Conservation (phyloP, 2,329 filamentous ascomycete species). For the Diaporthe vexans region DNA sequence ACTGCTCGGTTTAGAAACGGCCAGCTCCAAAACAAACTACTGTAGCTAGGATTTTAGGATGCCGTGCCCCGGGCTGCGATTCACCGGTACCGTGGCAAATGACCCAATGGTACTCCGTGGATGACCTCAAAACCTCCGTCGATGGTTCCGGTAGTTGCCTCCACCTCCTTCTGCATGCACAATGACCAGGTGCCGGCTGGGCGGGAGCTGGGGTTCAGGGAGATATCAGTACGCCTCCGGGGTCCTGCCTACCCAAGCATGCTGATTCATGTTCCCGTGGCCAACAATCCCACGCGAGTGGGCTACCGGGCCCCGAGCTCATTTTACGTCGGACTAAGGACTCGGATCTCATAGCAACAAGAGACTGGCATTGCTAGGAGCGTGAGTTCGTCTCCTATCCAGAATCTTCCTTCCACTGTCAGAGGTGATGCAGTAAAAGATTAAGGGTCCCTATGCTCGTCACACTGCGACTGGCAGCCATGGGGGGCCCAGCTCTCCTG, state of each 20-base stretch:
- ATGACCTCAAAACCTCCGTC: constrained; percentile 5
- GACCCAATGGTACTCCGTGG: constrained; percentile 6
- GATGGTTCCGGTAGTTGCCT: constrained; percentile 25
- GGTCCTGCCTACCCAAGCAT: constrained; percentile 3
- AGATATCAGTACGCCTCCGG: constrained; percentile 4
- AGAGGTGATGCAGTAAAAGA: constrained; percentile 26
- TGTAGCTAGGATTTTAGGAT: constrained; percentile 19
- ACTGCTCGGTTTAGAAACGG: constrained; percentile 4
- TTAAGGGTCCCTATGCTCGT: constrained; percentile 17
- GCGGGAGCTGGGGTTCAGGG: constrained; percentile 17
- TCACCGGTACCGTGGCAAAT: constrained; percentile 12
- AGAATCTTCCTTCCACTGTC: not conserved
- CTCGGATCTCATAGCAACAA: constrained; percentile 17
- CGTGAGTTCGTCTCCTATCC: constrained; percentile 6
- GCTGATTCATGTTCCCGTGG: no score
- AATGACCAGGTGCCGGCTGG: constrained; percentile 24
- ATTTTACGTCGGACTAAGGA: constrained; percentile 32
- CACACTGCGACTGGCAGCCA: constrained; percentile 18
- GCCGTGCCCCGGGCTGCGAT: constrained; percentile 13
- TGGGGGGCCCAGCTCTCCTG: constrained; percentile 2
- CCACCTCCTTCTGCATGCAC: constrained; percentile 30
- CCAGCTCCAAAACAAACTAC: constrained; percentile 35
- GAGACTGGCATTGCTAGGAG: constrained; percentile 7
- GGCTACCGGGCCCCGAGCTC: constrained; percentile 34
- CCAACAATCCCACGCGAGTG: constrained; percentile 9